Conservation (phyloP, 768 basidiomycete species). For the Gloeopeniophorella convolvens region DNA sequence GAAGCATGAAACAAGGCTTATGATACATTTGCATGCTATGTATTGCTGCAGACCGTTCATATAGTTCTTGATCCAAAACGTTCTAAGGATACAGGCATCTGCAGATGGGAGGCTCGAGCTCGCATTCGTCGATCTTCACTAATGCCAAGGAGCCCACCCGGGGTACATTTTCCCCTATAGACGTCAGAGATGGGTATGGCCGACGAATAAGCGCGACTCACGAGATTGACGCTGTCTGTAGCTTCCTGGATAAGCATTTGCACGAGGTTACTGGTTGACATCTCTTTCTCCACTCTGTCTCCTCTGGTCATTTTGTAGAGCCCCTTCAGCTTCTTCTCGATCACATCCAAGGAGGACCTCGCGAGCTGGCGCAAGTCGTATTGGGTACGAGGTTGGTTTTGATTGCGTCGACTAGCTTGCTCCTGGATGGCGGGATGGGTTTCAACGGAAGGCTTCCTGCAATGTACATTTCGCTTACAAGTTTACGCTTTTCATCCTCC, state of each 20-base stretch:
- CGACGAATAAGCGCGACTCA: constrained; percentile 26
- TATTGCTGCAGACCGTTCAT: constrained; percentile 2
- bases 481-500: constrained; percentile 73
- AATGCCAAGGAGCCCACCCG: constrained; percentile 86
- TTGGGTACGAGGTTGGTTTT: constrained; percentile 23
- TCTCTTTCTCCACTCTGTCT: constrained; percentile 34
- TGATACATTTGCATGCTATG: not conserved
- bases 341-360: constrained; percentile 68
- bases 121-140: too few species aligned
- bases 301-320: constrained; percentile 45
- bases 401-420: constrained; percentile 6
- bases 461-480: constrained; percentile 33
- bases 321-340: constrained; percentile 78
- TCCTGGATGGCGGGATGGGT: constrained; percentile 14
- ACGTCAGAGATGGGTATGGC: constrained; percentile 11
- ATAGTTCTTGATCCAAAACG: not conserved
- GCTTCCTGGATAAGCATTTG: constrained; percentile 90
- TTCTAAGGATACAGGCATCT: not conserved
- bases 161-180: constrained; percentile 81
- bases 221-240: constrained; percentile 64
- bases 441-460: not conserved
- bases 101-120: not conserved
- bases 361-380: constrained; percentile 63
- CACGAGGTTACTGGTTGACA: constrained; percentile 80
- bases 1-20: constrained; percentile 6